Evolutionary conservation across 768 basidiomycete species (phyloP).

Genomic region (Psilocybe azurescens): DNA sequence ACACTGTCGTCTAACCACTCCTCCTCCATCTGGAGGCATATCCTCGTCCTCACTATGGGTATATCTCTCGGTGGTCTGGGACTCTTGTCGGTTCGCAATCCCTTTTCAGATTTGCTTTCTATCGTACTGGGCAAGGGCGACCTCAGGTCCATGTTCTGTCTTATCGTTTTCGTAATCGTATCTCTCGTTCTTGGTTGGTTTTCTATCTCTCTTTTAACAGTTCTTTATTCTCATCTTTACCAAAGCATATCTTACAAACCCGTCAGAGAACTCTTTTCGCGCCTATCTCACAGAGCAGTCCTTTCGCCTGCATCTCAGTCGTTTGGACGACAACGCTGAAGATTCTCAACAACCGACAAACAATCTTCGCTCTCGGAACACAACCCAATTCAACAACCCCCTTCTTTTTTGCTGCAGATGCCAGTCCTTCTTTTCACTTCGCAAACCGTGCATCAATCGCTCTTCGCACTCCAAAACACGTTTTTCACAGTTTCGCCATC

Average conservation of each 20-base stretch:
- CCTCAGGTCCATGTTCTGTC: slow-evolving; percentile 72
- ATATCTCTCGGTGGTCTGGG: slow-evolving; percentile 67
- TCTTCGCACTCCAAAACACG: slow-evolving; percentile 88
- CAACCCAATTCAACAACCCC: slow-evolving; percentile 32
- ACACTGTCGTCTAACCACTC: slow-evolving; percentile 27
- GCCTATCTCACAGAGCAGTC: slow-evolving; percentile 97
- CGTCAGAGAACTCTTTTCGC: slow-evolving; percentile 91
- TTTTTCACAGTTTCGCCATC: slow-evolving; percentile 85
- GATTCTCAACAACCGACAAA: slow-evolving; percentile 52
- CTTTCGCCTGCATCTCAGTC: slow-evolving; percentile 91
- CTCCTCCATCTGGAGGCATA: slow-evolving; percentile 48
- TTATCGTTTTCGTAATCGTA: slow-evolving; percentile 71
- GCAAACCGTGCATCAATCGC: slow-evolving; percentile 92
- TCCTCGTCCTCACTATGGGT: slow-evolving; percentile 64
- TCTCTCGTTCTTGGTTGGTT: slow-evolving; percentile 74
- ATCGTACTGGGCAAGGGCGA: slow-evolving; percentile 62
- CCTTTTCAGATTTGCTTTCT: slow-evolving; percentile 54
- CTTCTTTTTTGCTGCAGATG: slow-evolving; percentile 36
- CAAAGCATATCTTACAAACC: slow-evolving; percentile 93
- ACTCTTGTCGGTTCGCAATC: slow-evolving; percentile 62
- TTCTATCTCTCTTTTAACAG: slow-evolving; percentile 17
- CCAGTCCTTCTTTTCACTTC: slow-evolving; percentile 75
- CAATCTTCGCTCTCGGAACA: slow-evolving; percentile 30
- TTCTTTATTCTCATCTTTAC: slow-evolving; percentile 19
- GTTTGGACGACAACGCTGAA: slow-evolving; percentile 72